Evolutionary conservation across 1,284 basidiomycete genomes (phyloP).

Genomic region (Tilletia horrida): DNA sequence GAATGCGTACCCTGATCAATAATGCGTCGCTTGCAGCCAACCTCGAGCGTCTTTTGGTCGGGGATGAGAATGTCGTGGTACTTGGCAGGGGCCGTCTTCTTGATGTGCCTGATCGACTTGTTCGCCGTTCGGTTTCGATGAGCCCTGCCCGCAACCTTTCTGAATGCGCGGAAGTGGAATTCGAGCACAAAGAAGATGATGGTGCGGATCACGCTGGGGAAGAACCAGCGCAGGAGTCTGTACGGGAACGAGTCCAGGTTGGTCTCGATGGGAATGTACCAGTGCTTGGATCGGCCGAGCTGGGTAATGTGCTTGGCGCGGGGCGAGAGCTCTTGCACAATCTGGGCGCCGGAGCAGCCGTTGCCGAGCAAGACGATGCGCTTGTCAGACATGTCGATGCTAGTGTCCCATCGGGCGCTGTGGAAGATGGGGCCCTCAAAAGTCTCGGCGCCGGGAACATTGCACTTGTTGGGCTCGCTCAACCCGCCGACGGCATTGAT

Average conservation of each 20-base stretch:
- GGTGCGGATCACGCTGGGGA: conserved; percentile 27
- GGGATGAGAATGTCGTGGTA: conserved; percentile 44
- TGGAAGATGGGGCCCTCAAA: conserved; percentile 51
- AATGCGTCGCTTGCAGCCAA: conserved; percentile 38
- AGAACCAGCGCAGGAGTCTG: conserved; percentile 17
- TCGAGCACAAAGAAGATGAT: conserved; percentile 31
- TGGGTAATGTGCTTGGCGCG: not conserved
- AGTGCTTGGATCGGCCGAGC: conserved; percentile 31
- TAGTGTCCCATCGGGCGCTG: conserved; percentile 54
- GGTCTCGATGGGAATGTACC: conserved; percentile 25
- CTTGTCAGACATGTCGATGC: conserved; percentile 49
- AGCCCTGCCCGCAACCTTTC: conserved; percentile 25
- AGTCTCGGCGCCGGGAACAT: conserved; percentile 43
- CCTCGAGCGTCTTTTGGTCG: conserved; percentile 27
- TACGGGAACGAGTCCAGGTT: conserved; percentile 18
- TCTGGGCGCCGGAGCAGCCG: conserved; percentile 48
- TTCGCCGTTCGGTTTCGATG: conserved; percentile 25
- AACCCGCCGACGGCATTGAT: conserved; percentile 48
- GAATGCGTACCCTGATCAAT: conserved; percentile 27
- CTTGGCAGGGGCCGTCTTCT: conserved; percentile 32
- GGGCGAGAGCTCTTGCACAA: conserved; percentile 23
- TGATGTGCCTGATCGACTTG: conserved; percentile 29
- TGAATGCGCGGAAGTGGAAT: conserved; percentile 26
- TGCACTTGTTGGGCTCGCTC: conserved; percentile 45
- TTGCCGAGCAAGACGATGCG: conserved; percentile 54